Percentiles rank a stretch among this genome's conserved stretches.
phyloP scores from a whole-genome alignment of 2,329 filamentous ascomycete genomes.

The Diaporthe ampelina region DNA sequence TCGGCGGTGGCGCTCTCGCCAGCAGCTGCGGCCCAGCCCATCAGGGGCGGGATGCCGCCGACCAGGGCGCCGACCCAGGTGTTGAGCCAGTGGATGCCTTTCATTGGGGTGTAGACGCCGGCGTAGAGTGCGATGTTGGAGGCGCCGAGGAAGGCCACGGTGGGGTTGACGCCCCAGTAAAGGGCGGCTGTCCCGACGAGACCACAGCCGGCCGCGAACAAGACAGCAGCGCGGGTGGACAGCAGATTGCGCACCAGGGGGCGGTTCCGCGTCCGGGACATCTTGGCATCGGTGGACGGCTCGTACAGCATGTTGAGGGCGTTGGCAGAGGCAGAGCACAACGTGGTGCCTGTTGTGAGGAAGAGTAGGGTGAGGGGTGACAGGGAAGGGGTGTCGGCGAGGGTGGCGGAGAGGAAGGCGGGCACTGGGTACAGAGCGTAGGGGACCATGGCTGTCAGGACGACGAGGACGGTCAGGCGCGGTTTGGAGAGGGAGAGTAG shows the following conservation, averaged over 20 bases:
- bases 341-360: slow-evolving; percentile 88
- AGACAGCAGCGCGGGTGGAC: slow-evolving; percentile 75
- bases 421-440: slow-evolving; percentile 96
- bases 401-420: slow-evolving; percentile 78
- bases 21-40: slow-evolving; percentile 97
- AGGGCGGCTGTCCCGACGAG: slow-evolving; percentile 78
- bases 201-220: slow-evolving; percentile 85
- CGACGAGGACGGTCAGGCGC: slow-evolving; percentile 89
- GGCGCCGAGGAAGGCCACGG: slow-evolving; percentile 86
- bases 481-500: slow-evolving; percentile 96
- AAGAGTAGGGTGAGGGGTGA: slow-evolving; percentile 93
- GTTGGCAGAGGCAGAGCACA: slow-evolving; percentile 93
- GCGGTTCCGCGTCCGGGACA: slow-evolving; percentile 92
- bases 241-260: slow-evolving; percentile 89
- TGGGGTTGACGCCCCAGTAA: slow-evolving; percentile 94
- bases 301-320: slow-evolving; percentile 98
- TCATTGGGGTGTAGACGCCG: slow-evolving; percentile 92
- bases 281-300: slow-evolving; percentile 88
- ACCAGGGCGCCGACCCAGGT: slow-evolving; percentile 96
- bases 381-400: slow-evolving; percentile 79
- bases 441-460: slow-evolving; percentile 89
- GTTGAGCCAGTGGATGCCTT: slow-evolving; percentile 87
- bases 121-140: slow-evolving; percentile 92
- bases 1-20: slow-evolving; percentile 85
- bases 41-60: slow-evolving; percentile 92